Evolutionary conservation across 129 eudicot species (phyloP).

Genomic region (Flaveria brownii): DNA sequence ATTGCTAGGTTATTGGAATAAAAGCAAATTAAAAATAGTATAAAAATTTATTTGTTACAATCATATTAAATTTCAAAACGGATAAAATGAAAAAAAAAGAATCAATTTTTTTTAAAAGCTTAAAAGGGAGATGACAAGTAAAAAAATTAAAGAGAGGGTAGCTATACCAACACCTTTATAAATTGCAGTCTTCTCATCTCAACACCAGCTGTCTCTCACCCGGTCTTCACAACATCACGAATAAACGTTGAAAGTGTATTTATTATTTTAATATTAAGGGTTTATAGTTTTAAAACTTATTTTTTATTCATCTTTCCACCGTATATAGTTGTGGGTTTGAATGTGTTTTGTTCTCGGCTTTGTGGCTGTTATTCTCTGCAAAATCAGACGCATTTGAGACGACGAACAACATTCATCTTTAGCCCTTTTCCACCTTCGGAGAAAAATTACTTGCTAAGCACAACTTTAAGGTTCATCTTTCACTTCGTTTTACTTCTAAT

Average conservation of each 20-base stretch:
- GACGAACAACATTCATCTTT: not conserved
- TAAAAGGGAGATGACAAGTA: no score
- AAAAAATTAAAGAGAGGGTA: no score
- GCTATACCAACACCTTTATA: no score
- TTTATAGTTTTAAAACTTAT: not conserved
- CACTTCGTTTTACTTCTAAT: not conserved
- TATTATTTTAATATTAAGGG: not conserved
- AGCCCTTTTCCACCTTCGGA: slow-evolving; percentile 25
- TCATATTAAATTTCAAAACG: no score
- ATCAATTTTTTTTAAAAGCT: no score
- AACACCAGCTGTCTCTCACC: no score
- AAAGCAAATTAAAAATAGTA: no score
- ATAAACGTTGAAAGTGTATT: not conserved
- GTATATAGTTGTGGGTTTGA: slow-evolving; percentile 20
- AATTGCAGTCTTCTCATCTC: no score
- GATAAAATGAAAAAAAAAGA: no score
- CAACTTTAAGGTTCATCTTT: slow-evolving; percentile 33
- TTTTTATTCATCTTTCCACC: not conserved
- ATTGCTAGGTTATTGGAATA: no score
- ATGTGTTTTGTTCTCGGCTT: slow-evolving; percentile 25
- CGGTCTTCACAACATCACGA: not conserved
- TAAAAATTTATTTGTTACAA: no score
- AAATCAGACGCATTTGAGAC: slow-evolving; percentile 22
- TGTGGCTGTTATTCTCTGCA: slow-evolving; percentile 31
- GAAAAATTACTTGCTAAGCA: slow-evolving; percentile 46